Evolutionary conservation across 2,329 filamentous ascomycete species (phyloP), one percentile per base, ranked within the genome.

Genomic region (Zymoseptoria pseudotritici): DNA sequence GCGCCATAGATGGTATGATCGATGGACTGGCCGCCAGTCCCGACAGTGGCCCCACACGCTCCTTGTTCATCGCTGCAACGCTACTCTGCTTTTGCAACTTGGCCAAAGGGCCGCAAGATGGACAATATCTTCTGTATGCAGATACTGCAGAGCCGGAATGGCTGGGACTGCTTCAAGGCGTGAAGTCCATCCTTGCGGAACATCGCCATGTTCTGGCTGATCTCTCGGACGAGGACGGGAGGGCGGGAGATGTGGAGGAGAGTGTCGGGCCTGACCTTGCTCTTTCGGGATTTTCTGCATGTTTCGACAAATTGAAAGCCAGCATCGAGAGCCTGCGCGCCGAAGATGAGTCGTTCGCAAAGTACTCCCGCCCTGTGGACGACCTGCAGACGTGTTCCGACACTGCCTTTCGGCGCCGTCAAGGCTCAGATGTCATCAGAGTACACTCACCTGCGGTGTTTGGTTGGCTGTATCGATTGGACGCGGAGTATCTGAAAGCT

Each of bases 1-100:
- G 36, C 19, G 64, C 64, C 4, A 60, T 64, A 7, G 61, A 49
- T 36, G 58, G 58, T 13, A 64, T 66, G 62, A 66, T 66, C 51
- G 13, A 49, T 36, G 52, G 56, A 3, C 54, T 64, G 54, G 51
- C 55, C 9, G 52, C 57, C 11, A 51, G 49, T 1, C 50, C 56
- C 5, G 26, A 49, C 6, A 49, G 21, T 6, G 56, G 57, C n/a
- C n/a, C 19, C 13, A 29, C 58, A n/a, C 58, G 54, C 13, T 55
- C 60, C 7, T 26, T 66, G 8, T 66, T 55, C 51, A 58, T 61
- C 5, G 64, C 60, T 7, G 57, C 62, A 13, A 63, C 60, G 53
- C 50, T 66, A 49, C 54, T 64, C 1, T 56, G 58, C 24, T 63
- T 66, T 19, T 64, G 58, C 52, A 63, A 56, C 36, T 62, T 65